A percentile compares a stretch with the other conserved stretches of the same genome.
phyloP scores from a whole-genome alignment of 1,139 yeast species.

The Schwanniomyces etchellsii region DNA sequence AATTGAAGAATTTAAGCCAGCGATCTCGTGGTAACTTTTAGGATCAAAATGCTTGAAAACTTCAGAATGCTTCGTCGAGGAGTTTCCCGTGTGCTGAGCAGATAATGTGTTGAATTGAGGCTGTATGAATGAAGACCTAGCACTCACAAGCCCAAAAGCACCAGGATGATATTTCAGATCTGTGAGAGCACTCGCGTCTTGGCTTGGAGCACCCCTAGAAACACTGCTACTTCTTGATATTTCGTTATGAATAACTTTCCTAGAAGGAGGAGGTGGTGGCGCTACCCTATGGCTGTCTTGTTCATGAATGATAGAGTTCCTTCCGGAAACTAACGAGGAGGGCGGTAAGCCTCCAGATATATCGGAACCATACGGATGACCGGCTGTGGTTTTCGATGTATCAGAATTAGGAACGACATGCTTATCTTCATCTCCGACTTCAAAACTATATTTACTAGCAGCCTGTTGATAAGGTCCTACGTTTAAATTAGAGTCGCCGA shows the following conservation, averaged over 20 bases:
- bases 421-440: constrained; percentile 35
- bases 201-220: neutral
- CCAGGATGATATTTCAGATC: too few relatives aligned
- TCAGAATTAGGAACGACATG: constrained; percentile 19
- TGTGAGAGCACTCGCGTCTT: neutral
- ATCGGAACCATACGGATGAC: constrained; percentile 1
- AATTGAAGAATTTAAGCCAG: constrained; percentile 72
- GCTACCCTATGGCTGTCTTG: constrained; percentile 2
- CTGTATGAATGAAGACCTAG: constrained; percentile 32
- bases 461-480: constrained; percentile 16
- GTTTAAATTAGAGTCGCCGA: too few relatives aligned
- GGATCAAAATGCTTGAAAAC: constrained; percentile 42
- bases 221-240: neutral
- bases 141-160: constrained; percentile 21
- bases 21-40: constrained; percentile 33
- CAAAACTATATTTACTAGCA: constrained; percentile 35
- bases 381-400: neutral
- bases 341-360: too few relatives aligned
- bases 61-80: constrained; percentile 25
- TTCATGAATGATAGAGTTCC: constrained; percentile 4
- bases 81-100: constrained; percentile 30
- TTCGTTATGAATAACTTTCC: constrained; percentile 41
- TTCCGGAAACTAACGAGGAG: constrained; percentile 2
- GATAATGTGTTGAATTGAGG: constrained; percentile 12
- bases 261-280: constrained; percentile 73